phyloP scores from a whole-genome alignment of 2,329 filamentous ascomycete genomes.

The Epichloe brachyelytri region DNA sequence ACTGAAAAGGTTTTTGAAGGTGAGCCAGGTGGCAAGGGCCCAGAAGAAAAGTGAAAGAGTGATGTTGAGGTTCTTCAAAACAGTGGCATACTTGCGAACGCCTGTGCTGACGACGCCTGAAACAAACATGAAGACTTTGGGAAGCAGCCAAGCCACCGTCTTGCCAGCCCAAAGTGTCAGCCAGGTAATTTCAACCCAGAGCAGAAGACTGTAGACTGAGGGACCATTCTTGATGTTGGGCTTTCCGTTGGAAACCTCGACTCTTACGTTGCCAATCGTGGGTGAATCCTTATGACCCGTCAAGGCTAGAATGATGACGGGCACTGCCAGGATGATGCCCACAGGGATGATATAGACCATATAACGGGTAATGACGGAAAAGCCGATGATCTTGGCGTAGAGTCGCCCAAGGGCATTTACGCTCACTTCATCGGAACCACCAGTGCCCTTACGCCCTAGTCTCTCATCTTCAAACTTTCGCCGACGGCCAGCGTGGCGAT shows the following conservation, averaged over 20 bases:
- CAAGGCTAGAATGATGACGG: constrained; percentile 42
- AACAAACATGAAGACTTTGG: constrained; percentile 53
- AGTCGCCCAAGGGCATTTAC: constrained; percentile 54
- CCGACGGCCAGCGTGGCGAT: constrained; percentile 30
- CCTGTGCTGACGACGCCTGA: constrained; percentile 57
- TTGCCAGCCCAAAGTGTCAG: constrained; percentile 55
- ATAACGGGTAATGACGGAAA: constrained; percentile 52
- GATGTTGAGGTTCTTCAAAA: constrained; percentile 51
- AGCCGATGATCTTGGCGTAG: constrained; percentile 50
- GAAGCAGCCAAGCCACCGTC: constrained; percentile 46
- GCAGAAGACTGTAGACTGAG: constrained; percentile 47
- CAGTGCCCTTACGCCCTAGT: constrained; percentile 29
- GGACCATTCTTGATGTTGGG: constrained; percentile 21
- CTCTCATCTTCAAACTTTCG: constrained; percentile 29
- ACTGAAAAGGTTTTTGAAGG: constrained; percentile 44
- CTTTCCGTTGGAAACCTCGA: constrained; percentile 8
- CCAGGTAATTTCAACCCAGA: constrained; percentile 60
- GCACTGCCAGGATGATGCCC: constrained; percentile 46
- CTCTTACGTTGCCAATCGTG: constrained; percentile 20
- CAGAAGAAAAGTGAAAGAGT: constrained; percentile 57
- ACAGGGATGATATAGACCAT: constrained; percentile 55
- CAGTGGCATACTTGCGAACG: constrained; percentile 56
- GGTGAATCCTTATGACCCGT: constrained; percentile 27
- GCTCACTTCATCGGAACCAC: constrained; percentile 36
- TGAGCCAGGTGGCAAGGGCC: constrained; percentile 48